Evolutionary conservation across 345 rosid genomes (phyloP).

Genomic region (Camelina neglecta): DNA sequence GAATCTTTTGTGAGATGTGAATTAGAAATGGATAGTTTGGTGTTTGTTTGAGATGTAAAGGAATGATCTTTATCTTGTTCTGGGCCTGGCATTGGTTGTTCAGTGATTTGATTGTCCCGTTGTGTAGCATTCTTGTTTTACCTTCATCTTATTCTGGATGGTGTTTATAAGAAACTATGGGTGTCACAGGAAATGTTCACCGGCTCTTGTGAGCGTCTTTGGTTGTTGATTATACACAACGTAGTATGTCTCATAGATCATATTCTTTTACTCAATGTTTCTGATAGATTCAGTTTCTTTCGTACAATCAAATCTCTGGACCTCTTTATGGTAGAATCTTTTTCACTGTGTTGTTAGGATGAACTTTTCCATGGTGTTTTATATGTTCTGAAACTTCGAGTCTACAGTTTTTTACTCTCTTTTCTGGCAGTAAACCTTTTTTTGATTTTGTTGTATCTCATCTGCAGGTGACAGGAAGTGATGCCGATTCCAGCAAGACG

Average conservation of each 20-base stretch:
- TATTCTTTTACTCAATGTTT: not conserved
- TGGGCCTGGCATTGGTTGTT: not conserved
- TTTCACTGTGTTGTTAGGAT: not conserved
- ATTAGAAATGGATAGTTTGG: not conserved
- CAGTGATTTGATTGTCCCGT: not conserved
- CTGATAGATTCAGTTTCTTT: not conserved
- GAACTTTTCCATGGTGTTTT: not conserved
- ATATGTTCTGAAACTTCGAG: constrained; percentile 50
- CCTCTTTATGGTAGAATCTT: not conserved
- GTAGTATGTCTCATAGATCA: too few relatives aligned
- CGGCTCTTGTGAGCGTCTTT: not conserved
- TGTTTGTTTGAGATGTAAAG: not conserved
- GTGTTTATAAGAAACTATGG: not conserved
- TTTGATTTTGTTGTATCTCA: constrained; percentile 55
- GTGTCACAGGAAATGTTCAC: not conserved
- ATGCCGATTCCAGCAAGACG: constrained; percentile 38
- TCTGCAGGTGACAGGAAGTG: constrained; percentile 71
- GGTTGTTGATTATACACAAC: not conserved
- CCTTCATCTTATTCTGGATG: not conserved
- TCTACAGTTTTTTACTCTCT: constrained; percentile 34
- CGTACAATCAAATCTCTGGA: not conserved
- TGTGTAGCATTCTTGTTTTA: not conserved
- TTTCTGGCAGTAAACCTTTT: constrained; percentile 60
- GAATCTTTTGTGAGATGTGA: not conserved
- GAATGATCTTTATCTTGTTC: not conserved